A percentile compares a stretch with the other conserved stretches of the same genome.
Evolutionary conservation across 495 filamentous ascomycete species (phyloP).

Genomic region (Bacidia rubella): DNA sequence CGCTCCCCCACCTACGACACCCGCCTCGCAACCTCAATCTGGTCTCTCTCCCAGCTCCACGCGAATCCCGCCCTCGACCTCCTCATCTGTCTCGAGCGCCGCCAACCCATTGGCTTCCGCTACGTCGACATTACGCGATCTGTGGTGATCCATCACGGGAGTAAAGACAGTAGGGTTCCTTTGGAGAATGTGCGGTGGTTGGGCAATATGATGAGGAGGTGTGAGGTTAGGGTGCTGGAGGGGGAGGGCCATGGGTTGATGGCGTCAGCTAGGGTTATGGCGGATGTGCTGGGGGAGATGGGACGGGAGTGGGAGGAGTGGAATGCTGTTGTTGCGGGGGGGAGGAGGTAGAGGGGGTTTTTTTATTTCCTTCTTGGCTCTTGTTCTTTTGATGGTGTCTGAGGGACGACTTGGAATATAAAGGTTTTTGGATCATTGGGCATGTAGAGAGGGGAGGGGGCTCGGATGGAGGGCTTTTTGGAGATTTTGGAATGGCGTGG

Average conservation of each 20-base stretch:
- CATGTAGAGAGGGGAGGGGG: too few species aligned
- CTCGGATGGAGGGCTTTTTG: too few species aligned
- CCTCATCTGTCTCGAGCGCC: slow-evolving; percentile 81
- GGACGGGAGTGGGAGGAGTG: slow-evolving; percentile 92
- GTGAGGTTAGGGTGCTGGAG: slow-evolving; percentile 81
- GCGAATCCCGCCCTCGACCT: slow-evolving; percentile 92
- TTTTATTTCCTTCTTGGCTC: not conserved
- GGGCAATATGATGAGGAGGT: slow-evolving; percentile 80
- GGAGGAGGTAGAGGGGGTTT: slow-evolving; percentile 8
- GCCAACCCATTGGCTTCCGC: slow-evolving; percentile 85
- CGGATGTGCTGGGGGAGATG: slow-evolving; percentile 82
- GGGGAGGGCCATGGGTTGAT: slow-evolving; percentile 94
- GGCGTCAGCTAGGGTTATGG: slow-evolving; percentile 90
- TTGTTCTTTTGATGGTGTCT: not conserved
- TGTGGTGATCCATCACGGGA: slow-evolving; percentile 89
- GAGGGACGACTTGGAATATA: not conserved
- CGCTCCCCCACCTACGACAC: slow-evolving; percentile 69
- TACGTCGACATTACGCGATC: slow-evolving; percentile 89
- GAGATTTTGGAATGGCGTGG: too few species aligned
- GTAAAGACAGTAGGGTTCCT: slow-evolving; percentile 79
- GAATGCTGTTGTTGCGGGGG: slow-evolving; percentile 46
- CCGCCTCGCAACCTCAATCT: slow-evolving; percentile 79
- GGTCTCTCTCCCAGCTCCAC: slow-evolving; percentile 82
- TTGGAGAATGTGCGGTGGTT: slow-evolving; percentile 93
- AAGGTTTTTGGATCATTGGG: not conserved